phyloP scores from a whole-genome alignment of 139 green algal genomes.

The Chlamydomonas eustigma region DNA sequence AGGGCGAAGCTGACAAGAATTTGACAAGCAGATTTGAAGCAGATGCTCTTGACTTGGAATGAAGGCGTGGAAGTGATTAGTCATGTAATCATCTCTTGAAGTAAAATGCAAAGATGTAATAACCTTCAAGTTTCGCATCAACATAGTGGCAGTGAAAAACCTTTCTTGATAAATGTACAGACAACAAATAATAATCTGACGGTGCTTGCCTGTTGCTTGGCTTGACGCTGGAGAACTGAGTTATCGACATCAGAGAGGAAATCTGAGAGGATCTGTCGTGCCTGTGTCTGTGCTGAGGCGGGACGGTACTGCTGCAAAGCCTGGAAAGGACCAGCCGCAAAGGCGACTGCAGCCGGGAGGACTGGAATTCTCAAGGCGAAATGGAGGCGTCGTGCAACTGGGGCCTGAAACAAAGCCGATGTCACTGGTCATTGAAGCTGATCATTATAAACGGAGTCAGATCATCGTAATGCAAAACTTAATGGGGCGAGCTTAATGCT shows the following conservation, averaged over 20 bases:
- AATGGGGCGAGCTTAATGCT: neutral
- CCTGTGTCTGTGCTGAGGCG: neutral
- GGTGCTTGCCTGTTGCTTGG: neutral
- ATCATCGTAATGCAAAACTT: neutral
- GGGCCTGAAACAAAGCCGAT: too few species aligned
- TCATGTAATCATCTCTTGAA: too few species aligned
- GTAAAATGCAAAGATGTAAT: too few species aligned
- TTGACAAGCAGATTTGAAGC: too few species aligned
- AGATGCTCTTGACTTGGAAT: too few species aligned
- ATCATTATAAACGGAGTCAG: neutral
- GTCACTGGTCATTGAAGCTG: neutral
- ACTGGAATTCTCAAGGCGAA: slow-evolving; percentile 19
- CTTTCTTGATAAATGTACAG: neutral
- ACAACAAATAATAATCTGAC: neutral
- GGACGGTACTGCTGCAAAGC: slow-evolving; percentile 23
- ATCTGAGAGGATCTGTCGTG: neutral
- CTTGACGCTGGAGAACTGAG: neutral
- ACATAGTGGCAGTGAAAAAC: neutral
- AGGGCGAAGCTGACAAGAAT: neutral
- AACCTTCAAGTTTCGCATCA: neutral
- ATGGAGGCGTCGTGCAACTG: slow-evolving; percentile 16
- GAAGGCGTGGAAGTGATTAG: too few species aligned
- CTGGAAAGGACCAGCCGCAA: slow-evolving; percentile 27
- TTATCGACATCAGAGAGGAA: neutral
- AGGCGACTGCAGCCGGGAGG: slow-evolving; percentile 6